Base-by-base conservation (phyloP, 768 basidiomycete genomes). In the Leccinum disarticulatum region DNA sequence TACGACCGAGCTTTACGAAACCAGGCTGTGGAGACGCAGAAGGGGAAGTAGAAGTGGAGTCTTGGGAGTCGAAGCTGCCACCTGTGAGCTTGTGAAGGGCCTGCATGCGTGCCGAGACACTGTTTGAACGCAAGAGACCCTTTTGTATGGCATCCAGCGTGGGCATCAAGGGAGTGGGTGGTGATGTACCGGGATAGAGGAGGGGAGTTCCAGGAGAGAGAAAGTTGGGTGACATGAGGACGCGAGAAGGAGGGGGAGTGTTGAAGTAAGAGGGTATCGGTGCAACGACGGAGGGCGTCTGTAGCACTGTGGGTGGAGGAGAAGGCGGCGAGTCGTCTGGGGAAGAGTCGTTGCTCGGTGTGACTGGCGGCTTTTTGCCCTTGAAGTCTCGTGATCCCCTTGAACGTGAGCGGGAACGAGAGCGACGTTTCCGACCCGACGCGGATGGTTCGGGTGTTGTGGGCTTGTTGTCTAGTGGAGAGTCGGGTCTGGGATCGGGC, bases 1-100 rank as follows among this genome's bases (percentile, higher is more conserved):
- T 92, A 57, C 92, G 82, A 56, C 75, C 77, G 33, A 87, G 74
- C 68, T 73, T 63, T 61, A 80, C 79, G 36, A 71, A 69, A 38
- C 79, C 78, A 8, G 83, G 81, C 15, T 84, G 82, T 47, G 73
- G 72, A 4, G 85, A 84, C 11, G 72, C 65, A 3, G 77, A 69
- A 14, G 82, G 77, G 10, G 88, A 83, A 25, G 84, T 79, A 50
- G 83, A 76, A 2, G 74, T 66, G 13, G 76, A 77, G 59, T 89
- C 87, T 61, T 85, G 83, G 5, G 80, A 77, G 61, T 90, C 89
- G 11, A 35, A 58, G 52, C 81, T 80, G 28, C 87, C 88, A 43
- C 91, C 90, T 1, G 89, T 93, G 57, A 97, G 78, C 71, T 93
- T 95, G 58, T 75, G 86, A 84, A 96, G 85, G 4, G 93, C 93